Base-by-base conservation (phyloP, 371 early-diverging fungal species). In the Mortierella sp. region DNA sequence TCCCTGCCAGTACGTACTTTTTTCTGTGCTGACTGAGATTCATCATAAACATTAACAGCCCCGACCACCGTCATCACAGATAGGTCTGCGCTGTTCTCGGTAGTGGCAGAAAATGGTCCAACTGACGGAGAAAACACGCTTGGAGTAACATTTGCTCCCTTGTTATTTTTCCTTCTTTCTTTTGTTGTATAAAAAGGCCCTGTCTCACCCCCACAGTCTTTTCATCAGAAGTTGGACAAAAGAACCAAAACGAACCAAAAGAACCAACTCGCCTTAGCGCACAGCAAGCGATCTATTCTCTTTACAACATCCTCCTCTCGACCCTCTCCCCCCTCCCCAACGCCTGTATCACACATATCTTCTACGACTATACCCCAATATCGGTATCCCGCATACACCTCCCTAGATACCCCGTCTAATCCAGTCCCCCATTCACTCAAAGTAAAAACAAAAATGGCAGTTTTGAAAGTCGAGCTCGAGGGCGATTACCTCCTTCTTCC, bases 401-500 rank as follows among this genome's bases (percentile, higher is more conserved):
- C 21, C 19, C 9, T 11, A 19, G 21, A 23, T 23, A 4, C 19
- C 53, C 23, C 53, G 9, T 53, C 26, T 23, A 23, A 19, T 23
- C 19, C n/a, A n/a, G 26, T 4, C 19, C 26, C 11, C 11, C 58
- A 43, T 43, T 19, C 30, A 58, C 30, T 11, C 44, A 37, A 28
- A 4, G 15, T 7, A 55, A 26, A 56, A 21, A 26, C 6, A 51
- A 66, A 25, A 47, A 80, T 80, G 73, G 60, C 70, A 12, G 60
- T 53, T 43, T 50, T 80, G 64, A 73, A 63, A 51, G 63, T 80
- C 47, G 63, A 69, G 30, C 62, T 79, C 64, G 67, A 79, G 21
- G 70, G 66, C 51, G 52, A 51, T 51, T 79, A 67, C 55, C 19
- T 79, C 50, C 62, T 70, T 68, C 74, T 79, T 15, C 73, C 80